Evolutionary conservation across 2,329 filamentous ascomycete species (phyloP), one percentile per base, ranked within the genome.

Genomic region (Pseudogymnoascus sp.): DNA sequence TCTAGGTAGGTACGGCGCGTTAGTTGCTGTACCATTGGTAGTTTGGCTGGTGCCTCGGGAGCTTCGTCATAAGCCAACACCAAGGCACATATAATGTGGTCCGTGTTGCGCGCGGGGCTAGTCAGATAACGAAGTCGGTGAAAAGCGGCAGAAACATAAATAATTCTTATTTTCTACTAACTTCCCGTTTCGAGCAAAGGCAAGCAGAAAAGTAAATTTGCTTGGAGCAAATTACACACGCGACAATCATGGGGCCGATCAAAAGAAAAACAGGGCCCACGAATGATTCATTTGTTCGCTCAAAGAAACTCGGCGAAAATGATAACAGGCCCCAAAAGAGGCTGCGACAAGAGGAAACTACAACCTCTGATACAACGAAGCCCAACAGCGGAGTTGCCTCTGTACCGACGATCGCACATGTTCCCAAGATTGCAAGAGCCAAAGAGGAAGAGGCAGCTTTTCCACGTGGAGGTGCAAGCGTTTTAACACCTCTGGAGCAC

Each of bases 401-500:
- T 22, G 63, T 58, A 39, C 41, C 65, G 28, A 69, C 64, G 57
- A 20, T 62, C 18, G 37, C 33, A n/a, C 37, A 58, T 7, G 57
- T 37, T 38, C 64, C 66, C 57, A 57, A 62, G 39, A 61, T 65
- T 5, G 64, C 69, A 25, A 71, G 73, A 66, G 80, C 37, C 71
- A 85, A 81, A 73, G 88, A 94, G 66, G 94, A 97, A 67, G 94
- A 97, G 72, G 86, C 87, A 35, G 81, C 93, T 47, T 99, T 99
- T 70, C 93, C 94, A 67, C 86, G 94, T 80, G 94, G 94, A 61
- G 95, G 94, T 43, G 93, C 86, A 60, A 95, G 90, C 71, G 81
- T 96, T 59, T 78, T 99, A 72, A 97, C 94, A 1, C 92, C 94
- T 18, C 79, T 99, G 59, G 94, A 99, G 74, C 89, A 95, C 72